phyloP scores from a whole-genome alignment of 371 early-diverging fungal genomes.

The Mucor ambiguus region DNA sequence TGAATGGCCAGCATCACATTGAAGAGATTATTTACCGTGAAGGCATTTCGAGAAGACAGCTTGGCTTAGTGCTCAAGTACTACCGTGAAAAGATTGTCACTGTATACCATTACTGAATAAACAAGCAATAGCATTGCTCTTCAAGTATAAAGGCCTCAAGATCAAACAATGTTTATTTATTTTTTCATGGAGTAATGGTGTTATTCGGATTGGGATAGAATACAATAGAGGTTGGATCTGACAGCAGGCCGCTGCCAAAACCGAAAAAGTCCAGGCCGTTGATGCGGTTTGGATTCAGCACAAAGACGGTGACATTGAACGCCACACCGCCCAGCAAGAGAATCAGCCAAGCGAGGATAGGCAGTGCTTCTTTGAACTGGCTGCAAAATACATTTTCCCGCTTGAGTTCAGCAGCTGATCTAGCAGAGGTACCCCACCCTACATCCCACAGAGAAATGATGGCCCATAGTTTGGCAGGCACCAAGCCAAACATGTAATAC shows the following conservation, averaged over 20 bases:
- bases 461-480: constrained; percentile 64
- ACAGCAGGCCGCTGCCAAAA: background rate
- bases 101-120: constrained; percentile 43
- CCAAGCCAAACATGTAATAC: constrained; percentile 58
- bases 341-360: constrained; percentile 38
- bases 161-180: background rate
- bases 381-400: constrained; percentile 32
- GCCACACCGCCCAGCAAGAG: constrained; percentile 37
- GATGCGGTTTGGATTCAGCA: constrained; percentile 19
- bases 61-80: constrained; percentile 59
- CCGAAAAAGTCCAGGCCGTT: constrained; percentile 24
- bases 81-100: constrained; percentile 61
- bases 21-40: constrained; percentile 86
- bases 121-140: too few relatives aligned
- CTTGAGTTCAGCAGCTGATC: constrained; percentile 49
- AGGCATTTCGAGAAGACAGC: constrained; percentile 65
- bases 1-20: constrained; percentile 79
- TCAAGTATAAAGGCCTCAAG: too few relatives aligned
- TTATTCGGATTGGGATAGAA: constrained; percentile 41
- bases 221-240: constrained; percentile 41
- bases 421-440: constrained; percentile 62
- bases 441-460: constrained; percentile 62
- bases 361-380: constrained; percentile 49
- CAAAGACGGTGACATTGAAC: constrained; percentile 35
- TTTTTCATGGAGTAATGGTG: background rate